A percentile compares a stretch with the other conserved stretches of the same genome.
Conservation (phyloP, 1,139 yeast species). For the Torulaspora globosa region DNA sequence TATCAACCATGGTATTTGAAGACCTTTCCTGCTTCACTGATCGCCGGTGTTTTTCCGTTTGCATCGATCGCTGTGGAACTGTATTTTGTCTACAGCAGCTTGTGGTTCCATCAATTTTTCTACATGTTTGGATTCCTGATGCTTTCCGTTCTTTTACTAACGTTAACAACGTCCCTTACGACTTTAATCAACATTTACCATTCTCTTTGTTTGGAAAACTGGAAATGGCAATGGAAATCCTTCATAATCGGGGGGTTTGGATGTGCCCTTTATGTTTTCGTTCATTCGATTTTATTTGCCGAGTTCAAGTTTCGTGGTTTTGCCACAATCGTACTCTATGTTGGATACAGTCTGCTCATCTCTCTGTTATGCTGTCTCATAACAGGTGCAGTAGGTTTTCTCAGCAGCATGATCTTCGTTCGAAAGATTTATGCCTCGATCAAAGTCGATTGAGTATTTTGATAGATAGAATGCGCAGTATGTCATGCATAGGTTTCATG, state of each 20-base stretch:
- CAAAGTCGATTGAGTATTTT: constrained; percentile 60
- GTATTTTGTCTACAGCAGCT: constrained; percentile 78
- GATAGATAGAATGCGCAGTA: neutral
- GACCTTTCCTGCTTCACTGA: constrained; percentile 60
- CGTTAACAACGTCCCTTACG: constrained; percentile 75
- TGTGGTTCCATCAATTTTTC: constrained; percentile 92
- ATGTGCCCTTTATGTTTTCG: constrained; percentile 74
- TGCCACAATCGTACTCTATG: constrained; percentile 69
- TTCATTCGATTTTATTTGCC: constrained; percentile 75
- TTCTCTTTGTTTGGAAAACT: constrained; percentile 84
- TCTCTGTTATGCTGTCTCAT: constrained; percentile 70
- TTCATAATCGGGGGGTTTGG: constrained; percentile 80
- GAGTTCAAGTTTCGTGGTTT: constrained; percentile 69
- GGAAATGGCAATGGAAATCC: constrained; percentile 97
- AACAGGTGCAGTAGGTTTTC: constrained; percentile 85
- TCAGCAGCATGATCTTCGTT: constrained; percentile 69
- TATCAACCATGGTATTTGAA: constrained; percentile 80
- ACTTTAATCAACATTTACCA: constrained; percentile 79
- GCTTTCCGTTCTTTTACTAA: constrained; percentile 78
- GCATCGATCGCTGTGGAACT: constrained; percentile 93
- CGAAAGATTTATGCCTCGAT: constrained; percentile 77
- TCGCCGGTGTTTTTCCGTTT: constrained; percentile 91
- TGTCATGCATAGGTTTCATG: neutral
- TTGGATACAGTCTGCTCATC: constrained; percentile 79
- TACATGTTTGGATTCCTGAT: constrained; percentile 97